These are phyloP conservation scores for Nakaseomyces glabratus DNA, from an alignment of 1,139 yeast genomes.

Conservation along the genomic window DNA sequence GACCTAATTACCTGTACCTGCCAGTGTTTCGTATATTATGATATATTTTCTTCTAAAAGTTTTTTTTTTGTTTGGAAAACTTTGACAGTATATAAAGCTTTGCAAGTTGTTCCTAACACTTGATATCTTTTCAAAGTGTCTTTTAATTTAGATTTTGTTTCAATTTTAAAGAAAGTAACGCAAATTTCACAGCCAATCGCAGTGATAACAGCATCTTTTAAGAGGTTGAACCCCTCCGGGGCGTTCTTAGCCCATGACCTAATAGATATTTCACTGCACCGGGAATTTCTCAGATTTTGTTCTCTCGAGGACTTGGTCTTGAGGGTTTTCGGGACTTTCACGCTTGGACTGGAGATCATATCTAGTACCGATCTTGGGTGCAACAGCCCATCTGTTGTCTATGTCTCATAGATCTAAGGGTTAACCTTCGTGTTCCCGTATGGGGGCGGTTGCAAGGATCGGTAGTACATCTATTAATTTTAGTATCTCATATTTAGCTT, in stretches of 20 bases:
- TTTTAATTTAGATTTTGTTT: no score
- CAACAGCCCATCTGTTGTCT: constrained; percentile 54
- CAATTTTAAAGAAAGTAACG: constrained; percentile 41
- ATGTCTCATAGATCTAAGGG: constrained; percentile 46
- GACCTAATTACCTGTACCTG: no score
- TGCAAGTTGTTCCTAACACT: no score
- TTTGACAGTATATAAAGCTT: no score
- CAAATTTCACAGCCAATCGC: constrained; percentile 62
- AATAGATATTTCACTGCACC: constrained; percentile 49
- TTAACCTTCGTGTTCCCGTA: constrained; percentile 78
- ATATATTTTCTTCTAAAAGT: no score
- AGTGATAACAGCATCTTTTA: constrained; percentile 55
- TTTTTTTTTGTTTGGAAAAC: no score
- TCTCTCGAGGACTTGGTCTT: constrained; percentile 32
- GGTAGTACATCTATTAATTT: constrained; percentile 41
- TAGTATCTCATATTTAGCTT: constrained; percentile 1
- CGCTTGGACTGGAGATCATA: constrained; percentile 59
- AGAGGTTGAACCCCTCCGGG: constrained; percentile 65
- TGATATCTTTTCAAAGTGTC: no score
- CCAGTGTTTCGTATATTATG: no score
- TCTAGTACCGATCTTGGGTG: constrained; percentile 65
- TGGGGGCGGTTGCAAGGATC: constrained; percentile 76
- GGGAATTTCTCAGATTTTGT: no score
- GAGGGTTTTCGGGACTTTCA: constrained; percentile 14
- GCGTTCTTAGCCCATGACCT: constrained; percentile 73